phyloP scores from a whole-genome alignment of 257 asterid species.

The Ophiorrhiza pumila region DNA sequence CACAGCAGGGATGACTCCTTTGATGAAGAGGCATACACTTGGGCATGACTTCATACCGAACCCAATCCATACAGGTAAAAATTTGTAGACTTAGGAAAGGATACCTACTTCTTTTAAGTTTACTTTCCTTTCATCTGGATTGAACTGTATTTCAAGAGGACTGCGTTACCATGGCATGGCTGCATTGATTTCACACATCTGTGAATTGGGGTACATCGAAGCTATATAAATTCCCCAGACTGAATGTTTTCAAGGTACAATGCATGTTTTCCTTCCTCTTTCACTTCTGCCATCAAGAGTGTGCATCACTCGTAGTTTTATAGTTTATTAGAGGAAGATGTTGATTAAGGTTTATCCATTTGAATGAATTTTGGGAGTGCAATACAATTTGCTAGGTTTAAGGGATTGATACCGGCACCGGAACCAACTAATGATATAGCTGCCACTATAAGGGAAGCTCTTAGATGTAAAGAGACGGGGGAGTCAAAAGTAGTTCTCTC shows the following conservation, averaged over 20 bases:
- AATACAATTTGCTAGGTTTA: conserved; percentile 76
- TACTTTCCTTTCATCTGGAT: background rate
- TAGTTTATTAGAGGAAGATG: background rate
- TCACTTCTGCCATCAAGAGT: background rate
- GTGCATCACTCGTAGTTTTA: no score
- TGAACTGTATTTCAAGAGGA: conserved; percentile 52
- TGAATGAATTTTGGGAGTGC: conserved; percentile 42
- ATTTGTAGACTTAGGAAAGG: background rate
- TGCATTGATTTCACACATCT: conserved; percentile 82
- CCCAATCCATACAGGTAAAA: conserved; percentile 84
- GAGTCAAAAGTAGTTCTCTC: conserved; percentile 83
- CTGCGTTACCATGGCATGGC: conserved; percentile 97
- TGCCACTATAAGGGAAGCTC: conserved; percentile 85
- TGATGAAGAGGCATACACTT: conserved; percentile 98
- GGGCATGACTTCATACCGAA: conserved; percentile 93
- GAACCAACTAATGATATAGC: conserved; percentile 93
- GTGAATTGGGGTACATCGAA: conserved; percentile 74
- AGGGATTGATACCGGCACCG: conserved; percentile 92
- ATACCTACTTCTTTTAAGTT: background rate
- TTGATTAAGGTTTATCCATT: background rate
- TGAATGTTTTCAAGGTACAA: conserved; percentile 88
- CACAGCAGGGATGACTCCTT: conserved; percentile 92
- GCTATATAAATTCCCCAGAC: conserved; percentile 77
- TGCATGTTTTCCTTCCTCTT: no score
- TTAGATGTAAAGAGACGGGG: conserved; percentile 73